These are phyloP conservation scores for Rhazya stricta DNA, from an alignment of 257 asterid genomes.

Conservation along the genomic window DNA sequence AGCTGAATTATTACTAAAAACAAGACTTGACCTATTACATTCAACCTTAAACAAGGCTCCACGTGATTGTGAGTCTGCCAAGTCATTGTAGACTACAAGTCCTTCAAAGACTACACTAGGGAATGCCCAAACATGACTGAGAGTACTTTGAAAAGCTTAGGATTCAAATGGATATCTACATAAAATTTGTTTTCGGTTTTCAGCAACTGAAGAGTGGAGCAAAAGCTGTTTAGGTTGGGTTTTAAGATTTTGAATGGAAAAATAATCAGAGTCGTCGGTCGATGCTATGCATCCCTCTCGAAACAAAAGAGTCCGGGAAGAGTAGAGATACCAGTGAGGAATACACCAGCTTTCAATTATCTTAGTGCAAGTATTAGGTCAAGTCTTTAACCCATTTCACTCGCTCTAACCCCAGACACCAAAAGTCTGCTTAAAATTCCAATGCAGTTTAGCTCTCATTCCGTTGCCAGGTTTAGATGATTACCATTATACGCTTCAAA, in stretches of 20 bases:
- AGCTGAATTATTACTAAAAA: not conserved
- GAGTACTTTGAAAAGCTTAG: not conserved
- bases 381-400: not conserved
- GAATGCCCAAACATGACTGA: not conserved
- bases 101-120: not conserved
- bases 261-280: not conserved
- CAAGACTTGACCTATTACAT: too few relatives aligned
- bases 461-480: not conserved
- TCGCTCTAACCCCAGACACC: not conserved
- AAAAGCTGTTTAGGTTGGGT: not conserved
- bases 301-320: not conserved
- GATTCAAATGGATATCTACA: not conserved
- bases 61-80: not conserved
- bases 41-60: not conserved
- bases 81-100: not conserved
- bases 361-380: not conserved
- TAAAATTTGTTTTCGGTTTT: not conserved
- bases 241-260: not conserved
- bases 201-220: not conserved
- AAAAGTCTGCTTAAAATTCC: not conserved
- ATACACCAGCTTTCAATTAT: not conserved
- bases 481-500: constrained; percentile 97
- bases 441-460: not conserved
- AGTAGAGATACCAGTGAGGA: not conserved
- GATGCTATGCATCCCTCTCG: not conserved